Evolutionary conservation across 305 asterid genomes (phyloP).

Genomic region (Solanum aculeatissimum): DNA sequence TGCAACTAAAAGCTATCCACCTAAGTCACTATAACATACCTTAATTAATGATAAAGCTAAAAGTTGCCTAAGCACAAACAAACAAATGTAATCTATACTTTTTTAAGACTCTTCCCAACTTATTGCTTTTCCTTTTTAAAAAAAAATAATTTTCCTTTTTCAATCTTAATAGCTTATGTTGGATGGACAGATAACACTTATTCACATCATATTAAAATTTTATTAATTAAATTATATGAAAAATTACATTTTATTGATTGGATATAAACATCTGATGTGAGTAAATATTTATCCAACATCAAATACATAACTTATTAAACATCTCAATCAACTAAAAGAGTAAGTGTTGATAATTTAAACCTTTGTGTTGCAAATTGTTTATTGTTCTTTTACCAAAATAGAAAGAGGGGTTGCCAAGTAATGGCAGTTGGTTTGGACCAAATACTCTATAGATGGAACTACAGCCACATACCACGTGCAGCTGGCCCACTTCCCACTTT

Average conservation of each 20-base stretch:
- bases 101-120: not conserved
- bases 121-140: not conserved
- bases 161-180: not conserved
- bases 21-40: not conserved
- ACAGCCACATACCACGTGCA: constrained; percentile 6
- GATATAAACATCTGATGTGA: accelerated
- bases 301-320: not conserved
- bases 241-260: not conserved
- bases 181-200: not conserved
- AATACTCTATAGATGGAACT: constrained; percentile 1
- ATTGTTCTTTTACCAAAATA: constrained; percentile 20
- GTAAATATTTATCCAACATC: not conserved
- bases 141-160: not conserved
- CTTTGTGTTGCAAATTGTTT: constrained; percentile 22
- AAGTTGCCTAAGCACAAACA: not conserved
- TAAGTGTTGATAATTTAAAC: not conserved
- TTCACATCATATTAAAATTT: not conserved
- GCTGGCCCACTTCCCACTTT: constrained; percentile 4
- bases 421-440: not conserved
- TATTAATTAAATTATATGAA: not conserved
- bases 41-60: not conserved
- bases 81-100: not conserved
- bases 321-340: not conserved
- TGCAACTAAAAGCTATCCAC: not conserved
- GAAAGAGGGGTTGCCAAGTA: constrained; percentile 2